Conservation (phyloP, 495 filamentous ascomycete genomes). For the Penicillium samsonianum region DNA sequence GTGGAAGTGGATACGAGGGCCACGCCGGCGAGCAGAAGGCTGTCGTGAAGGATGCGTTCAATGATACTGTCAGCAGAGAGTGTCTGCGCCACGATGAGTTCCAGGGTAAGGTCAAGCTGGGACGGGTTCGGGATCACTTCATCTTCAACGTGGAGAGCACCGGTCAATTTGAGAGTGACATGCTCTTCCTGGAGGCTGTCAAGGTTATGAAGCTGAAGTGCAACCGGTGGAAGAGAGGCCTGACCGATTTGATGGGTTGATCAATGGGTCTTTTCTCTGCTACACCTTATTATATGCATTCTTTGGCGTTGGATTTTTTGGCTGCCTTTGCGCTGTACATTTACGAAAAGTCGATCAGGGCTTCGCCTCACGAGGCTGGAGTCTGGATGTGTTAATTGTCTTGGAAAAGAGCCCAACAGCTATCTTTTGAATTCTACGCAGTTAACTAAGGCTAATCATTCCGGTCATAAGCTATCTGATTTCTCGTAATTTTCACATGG, state of each 20-base stretch:
- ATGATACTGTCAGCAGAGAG: slow-evolving; percentile 92
- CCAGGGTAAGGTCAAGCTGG: slow-evolving; percentile 90
- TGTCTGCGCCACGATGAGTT: slow-evolving; percentile 91
- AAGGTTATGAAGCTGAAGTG: slow-evolving; percentile 81
- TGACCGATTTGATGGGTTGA: slow-evolving; percentile 57
- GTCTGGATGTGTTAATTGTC: slow-evolving; percentile 35
- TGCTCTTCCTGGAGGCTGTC: slow-evolving; percentile 85
- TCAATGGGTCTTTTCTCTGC: slow-evolving; percentile 15
- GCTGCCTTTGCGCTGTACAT: slow-evolving; percentile 41
- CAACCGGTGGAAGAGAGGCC: slow-evolving; percentile 60
- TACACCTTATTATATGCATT: slow-evolving; percentile 44
- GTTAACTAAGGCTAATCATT: slow-evolving; percentile 29
- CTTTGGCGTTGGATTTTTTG: slow-evolving; percentile 46
- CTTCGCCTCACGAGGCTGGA: slow-evolving; percentile 41
- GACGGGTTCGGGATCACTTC: slow-evolving; percentile 89
- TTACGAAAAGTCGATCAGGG: slow-evolving; percentile 44
- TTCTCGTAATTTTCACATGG: background rate
- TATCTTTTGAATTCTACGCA: slow-evolving; percentile 26
- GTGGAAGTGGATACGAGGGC: slow-evolving; percentile 69
- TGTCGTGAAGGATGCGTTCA: slow-evolving; percentile 76
- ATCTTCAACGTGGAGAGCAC: slow-evolving; percentile 95
- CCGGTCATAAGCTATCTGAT: slow-evolving; percentile 15
- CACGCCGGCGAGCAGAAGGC: slow-evolving; percentile 76
- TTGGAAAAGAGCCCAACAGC: slow-evolving; percentile 11
- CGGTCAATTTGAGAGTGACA: slow-evolving; percentile 88